Evolutionary conservation across 441 rosid species (phyloP), one percentile per base, ranked within the genome.

Genomic region (Mallotus japonicus): DNA sequence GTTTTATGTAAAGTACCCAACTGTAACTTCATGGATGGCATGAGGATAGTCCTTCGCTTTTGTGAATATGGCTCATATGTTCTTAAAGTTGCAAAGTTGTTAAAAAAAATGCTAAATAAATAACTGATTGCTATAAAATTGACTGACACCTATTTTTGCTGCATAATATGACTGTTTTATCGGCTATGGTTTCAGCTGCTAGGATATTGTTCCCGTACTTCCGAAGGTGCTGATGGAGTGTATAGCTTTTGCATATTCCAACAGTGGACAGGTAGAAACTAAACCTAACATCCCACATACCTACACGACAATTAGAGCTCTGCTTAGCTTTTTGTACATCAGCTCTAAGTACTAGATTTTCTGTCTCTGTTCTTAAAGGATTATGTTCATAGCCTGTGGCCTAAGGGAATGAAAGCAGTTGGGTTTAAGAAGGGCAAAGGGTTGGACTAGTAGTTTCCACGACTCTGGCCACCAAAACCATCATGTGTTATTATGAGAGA

Each of bases 201-300:
- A 87, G 98, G 87, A 86, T 88, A 87, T 62, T 88, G 69, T 89
- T 92, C 46, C 99, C 98, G 69, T 84, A 77, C 65, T 84, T 93
- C 99, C 95, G 55, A 85, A 79, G 81, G 98, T 90, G 79, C 74
- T 96, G 57, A 98, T 93, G 82, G 98, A 96, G 82, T 96, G 92
- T 70, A 85, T 90, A 76, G 97, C 98, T 72, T 88, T 92, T 70
- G 97, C 98, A 64, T 96, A 93, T 80, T 93, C 92, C 66, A 86
- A 87, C 75, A 92, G 93, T 81, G 86, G 98, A 28, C 99, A 93
- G 83, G 99, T 93, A 84, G 99, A 96, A 85, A 95, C 98, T 34
- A 89, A 84, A 85, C 85, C 97, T 61, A 92, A 85, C 67, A 81
- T 92, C 57, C 97, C 97, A 64, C 97, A 96, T 80, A 92, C 98